These are phyloP conservation scores for Populus pruinosa DNA, from an alignment of 345 rosid species.

Conservation along the genomic window DNA sequence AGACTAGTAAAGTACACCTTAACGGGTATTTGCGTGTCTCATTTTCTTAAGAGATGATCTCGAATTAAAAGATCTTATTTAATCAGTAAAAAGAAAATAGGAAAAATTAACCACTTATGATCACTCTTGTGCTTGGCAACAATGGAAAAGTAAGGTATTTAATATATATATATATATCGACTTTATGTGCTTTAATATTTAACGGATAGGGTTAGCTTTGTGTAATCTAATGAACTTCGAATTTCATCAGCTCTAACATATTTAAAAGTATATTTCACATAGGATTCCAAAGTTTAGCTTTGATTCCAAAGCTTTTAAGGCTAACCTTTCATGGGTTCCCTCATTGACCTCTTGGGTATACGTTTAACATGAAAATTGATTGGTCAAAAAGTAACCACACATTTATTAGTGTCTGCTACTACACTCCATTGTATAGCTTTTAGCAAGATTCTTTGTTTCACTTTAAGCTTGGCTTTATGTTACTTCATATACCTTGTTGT, in stretches of 20 bases:
- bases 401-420: conserved; percentile 74
- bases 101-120: neutral
- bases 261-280: conserved; percentile 34
- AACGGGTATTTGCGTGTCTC: too few species aligned
- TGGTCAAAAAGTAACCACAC: conserved; percentile 65
- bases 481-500: conserved; percentile 59
- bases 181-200: neutral
- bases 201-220: conserved; percentile 26
- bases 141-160: neutral
- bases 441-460: conserved; percentile 67
- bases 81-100: neutral
- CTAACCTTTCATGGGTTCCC: conserved; percentile 41
- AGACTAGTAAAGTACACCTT: too few species aligned
- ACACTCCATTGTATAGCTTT: conserved; percentile 74
- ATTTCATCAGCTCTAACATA: neutral
- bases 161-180: neutral
- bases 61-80: neutral
- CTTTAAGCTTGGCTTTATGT: conserved; percentile 58
- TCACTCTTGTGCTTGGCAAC: neutral
- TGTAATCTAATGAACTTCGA: conserved; percentile 6
- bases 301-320: conserved; percentile 48
- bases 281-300: conserved; percentile 41
- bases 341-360: conserved; percentile 46
- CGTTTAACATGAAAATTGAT: conserved; percentile 15
- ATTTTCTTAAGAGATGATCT: too few species aligned